Conservation (phyloP, 2,329 filamentous ascomycete genomes). For the Lachnellula arida region DNA sequence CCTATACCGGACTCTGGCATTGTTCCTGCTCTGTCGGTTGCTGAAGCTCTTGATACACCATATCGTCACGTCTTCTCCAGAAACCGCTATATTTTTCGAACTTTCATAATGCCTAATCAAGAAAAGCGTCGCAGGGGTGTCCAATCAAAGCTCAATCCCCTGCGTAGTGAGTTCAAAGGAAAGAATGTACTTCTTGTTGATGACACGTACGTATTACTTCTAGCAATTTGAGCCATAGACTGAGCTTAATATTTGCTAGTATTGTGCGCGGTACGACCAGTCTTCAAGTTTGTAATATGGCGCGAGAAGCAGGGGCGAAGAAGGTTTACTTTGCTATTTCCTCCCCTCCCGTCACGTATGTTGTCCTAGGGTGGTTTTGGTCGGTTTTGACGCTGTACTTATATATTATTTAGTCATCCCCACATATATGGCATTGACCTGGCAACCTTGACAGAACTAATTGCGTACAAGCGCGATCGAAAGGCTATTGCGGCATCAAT, state of each 20-base stretch:
- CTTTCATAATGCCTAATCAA: constrained; percentile 79
- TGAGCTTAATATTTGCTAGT: constrained; percentile 35
- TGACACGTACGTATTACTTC: constrained; percentile 40
- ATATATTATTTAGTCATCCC: constrained; percentile 73
- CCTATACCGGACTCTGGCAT: constrained; percentile 3
- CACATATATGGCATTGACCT: constrained; percentile 79
- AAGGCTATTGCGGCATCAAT: constrained; percentile 57
- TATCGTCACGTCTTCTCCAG: constrained; percentile 77
- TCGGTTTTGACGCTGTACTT: no score
- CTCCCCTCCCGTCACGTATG: constrained; percentile 47
- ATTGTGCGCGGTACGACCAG: constrained; percentile 77
- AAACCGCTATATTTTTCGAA: constrained; percentile 79
- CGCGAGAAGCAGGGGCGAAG: constrained; percentile 71
- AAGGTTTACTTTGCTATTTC: constrained; percentile 77
- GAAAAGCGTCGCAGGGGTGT: constrained; percentile 74
- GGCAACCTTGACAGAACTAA: constrained; percentile 62
- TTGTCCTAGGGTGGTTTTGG: no score
- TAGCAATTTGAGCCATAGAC: background rate
- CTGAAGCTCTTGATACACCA: constrained; percentile 50
- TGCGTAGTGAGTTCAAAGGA: constrained; percentile 74
- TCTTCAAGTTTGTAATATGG: constrained; percentile 62
- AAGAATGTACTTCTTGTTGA: constrained; percentile 77
- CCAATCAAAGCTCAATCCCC: constrained; percentile 77
- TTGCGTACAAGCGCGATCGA: constrained; percentile 58
- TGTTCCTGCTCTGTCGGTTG: background rate